A percentile compares a stretch with the other conserved stretches of the same genome.
Evolutionary conservation across 345 rosid species (phyloP).

Genomic region (Conringia planisiliqua): DNA sequence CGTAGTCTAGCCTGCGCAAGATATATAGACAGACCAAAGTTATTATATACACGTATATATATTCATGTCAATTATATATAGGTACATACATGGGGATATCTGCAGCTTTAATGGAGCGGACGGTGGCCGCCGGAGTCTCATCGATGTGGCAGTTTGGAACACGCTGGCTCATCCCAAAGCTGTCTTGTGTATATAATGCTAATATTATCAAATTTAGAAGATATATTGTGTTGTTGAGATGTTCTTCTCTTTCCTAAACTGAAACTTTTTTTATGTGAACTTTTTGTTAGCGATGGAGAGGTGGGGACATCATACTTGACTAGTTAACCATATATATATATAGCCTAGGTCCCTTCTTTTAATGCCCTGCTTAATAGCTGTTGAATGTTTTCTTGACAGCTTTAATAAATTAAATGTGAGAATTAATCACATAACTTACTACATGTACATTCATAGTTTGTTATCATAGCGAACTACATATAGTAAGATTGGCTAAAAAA

Average conservation of each 20-base stretch:
- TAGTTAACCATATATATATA: slow-evolving; percentile 12
- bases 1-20: slow-evolving; percentile 56
- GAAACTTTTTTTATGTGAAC: slow-evolving; percentile 4
- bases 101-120: slow-evolving; percentile 39
- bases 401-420: neutral
- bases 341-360: slow-evolving; percentile 19
- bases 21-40: neutral
- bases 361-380: slow-evolving; percentile 1
- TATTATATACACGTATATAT: neutral
- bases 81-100: slow-evolving; percentile 49
- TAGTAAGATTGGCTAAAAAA: neutral
- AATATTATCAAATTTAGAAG: neutral
- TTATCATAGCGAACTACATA: neutral
- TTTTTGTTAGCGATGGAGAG: slow-evolving; percentile 21
- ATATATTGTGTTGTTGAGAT: neutral
- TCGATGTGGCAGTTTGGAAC: slow-evolving; percentile 78
- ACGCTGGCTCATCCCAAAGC: slow-evolving; percentile 66
- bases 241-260: slow-evolving; percentile 14
- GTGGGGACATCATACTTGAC: slow-evolving; percentile 24
- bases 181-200: too few species aligned
- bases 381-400: slow-evolving; percentile 1
- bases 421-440: neutral
- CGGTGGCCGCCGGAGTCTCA: slow-evolving; percentile 38
- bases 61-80: neutral
- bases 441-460: neutral